A percentile compares a stretch with the other conserved stretches of the same genome.
Evolutionary conservation across 2,329 filamentous ascomycete species (phyloP).

Genomic region (Raffaelea albimanens): DNA sequence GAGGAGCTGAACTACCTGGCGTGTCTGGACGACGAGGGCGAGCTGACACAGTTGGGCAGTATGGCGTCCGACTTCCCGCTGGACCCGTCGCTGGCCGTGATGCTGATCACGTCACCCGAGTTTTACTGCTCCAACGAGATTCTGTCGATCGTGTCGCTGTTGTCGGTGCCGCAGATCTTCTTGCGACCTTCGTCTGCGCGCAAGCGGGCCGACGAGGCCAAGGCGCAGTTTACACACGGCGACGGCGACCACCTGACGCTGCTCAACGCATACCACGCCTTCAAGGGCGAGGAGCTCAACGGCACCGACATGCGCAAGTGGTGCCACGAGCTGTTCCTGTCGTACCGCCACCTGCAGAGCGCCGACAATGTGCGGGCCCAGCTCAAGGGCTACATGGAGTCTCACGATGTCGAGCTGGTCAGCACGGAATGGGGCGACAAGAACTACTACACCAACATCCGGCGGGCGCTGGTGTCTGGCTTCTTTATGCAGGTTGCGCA

Average conservation of each 20-base stretch:
- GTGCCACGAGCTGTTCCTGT: constrained; percentile 96
- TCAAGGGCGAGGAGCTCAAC: constrained; percentile 66
- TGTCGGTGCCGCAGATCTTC: constrained; percentile 92
- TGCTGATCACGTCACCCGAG: constrained; percentile 94
- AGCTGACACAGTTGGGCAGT: constrained; percentile 75
- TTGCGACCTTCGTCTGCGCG: constrained; percentile 75
- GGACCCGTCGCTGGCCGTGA: constrained; percentile 88
- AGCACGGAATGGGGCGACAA: constrained; percentile 90
- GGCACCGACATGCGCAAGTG: constrained; percentile 68
- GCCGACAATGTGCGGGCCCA: constrained; percentile 91
- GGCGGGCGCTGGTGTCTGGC: constrained; percentile 79
- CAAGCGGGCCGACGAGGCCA: constrained; percentile 96
- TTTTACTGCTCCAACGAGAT: constrained; percentile 99
- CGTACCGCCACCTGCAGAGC: constrained; percentile 75
- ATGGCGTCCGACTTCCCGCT: constrained; percentile 92
- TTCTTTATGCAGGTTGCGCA: constrained; percentile 99
- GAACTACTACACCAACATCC: constrained; percentile 97
- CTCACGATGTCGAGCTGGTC: constrained; percentile 72
- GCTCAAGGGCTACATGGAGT: constrained; percentile 95
- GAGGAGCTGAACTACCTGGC: constrained; percentile 97
- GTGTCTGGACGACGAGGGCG: constrained; percentile 91
- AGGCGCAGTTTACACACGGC: constrained; percentile 80
- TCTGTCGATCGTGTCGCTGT: constrained; percentile 82
- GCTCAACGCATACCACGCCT: constrained; percentile 96
- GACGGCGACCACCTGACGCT: constrained; percentile 95